These are phyloP conservation scores for Limonium bicolor DNA, from an alignment of 148 eudicot species.

Conservation along the genomic window DNA sequence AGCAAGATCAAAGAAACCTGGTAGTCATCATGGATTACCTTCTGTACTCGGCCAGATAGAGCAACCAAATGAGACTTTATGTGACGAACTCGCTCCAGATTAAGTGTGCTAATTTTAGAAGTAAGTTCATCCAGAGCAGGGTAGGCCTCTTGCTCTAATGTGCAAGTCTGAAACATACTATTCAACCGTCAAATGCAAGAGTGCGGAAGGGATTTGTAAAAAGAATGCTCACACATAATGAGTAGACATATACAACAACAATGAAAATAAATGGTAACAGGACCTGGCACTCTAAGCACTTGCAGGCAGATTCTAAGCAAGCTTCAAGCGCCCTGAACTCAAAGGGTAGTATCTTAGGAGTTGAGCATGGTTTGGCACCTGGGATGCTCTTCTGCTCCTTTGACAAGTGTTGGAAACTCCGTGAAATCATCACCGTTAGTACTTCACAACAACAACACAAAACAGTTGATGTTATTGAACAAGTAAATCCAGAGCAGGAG, in stretches of 20 bases:
- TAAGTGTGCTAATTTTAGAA: conserved; percentile 44
- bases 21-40: no score
- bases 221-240: neutral
- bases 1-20: no score
- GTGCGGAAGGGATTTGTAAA: neutral
- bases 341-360: conserved; percentile 30
- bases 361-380: no score
- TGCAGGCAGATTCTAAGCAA: conserved; percentile 50
- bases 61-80: conserved; percentile 49
- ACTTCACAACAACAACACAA: neutral
- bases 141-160: conserved; percentile 46
- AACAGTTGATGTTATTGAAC: neutral
- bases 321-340: conserved; percentile 51
- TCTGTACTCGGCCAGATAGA: conserved; percentile 51
- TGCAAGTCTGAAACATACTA: conserved; percentile 17
- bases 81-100: conserved; percentile 53
- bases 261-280: neutral
- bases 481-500: neutral
- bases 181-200: neutral
- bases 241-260: neutral
- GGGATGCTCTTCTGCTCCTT: no score
- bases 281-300: conserved; percentile 48
- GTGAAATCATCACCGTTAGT: neutral
- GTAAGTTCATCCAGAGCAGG: conserved; percentile 48
- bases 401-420: conserved; percentile 9